Evolutionary conservation across 345 rosid genomes (phyloP).

Genomic region (Eucalyptus brandiana): DNA sequence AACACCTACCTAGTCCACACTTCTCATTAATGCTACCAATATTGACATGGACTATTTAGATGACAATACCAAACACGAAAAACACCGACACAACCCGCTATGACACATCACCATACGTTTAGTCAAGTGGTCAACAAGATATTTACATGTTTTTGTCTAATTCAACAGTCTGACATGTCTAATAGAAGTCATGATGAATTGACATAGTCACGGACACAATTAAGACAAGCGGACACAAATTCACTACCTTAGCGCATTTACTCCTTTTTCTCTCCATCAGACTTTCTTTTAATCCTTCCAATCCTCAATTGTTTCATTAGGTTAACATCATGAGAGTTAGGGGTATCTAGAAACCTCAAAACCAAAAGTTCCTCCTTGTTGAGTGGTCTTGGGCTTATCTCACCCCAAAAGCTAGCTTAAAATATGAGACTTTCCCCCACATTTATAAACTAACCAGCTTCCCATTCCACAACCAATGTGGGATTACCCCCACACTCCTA

Average conservation of each 20-base stretch:
- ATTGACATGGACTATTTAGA: rapidly evolving
- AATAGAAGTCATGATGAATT: neutral
- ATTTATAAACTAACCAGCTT: rapidly evolving
- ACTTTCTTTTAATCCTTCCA: neutral
- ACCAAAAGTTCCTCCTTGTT: rapidly evolving
- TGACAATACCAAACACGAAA: neutral
- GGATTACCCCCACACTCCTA: rapidly evolving
- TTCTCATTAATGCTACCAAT: neutral
- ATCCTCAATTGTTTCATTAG: neutral
- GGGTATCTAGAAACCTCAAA: neutral
- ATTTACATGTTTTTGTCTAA: neutral
- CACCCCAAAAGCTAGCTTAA: no score
- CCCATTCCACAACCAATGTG: no score
- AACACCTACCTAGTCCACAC: rapidly evolving
- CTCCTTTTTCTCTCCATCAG: neutral
- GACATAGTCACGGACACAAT: rapidly evolving
- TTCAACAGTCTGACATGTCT: neutral
- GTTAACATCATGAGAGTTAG: neutral
- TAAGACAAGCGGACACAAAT: rapidly evolving
- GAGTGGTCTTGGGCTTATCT: no score
- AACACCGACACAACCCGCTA: neutral
- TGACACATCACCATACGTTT: neutral
- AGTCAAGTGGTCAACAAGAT: rapidly evolving
- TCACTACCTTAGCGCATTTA: rapidly evolving
- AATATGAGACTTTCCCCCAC: rapidly evolving